Percentiles rank a stretch among this genome's conserved stretches.
phyloP scores from a whole-genome alignment of 345 rosid species.

The Moricandia moricandioides region DNA sequence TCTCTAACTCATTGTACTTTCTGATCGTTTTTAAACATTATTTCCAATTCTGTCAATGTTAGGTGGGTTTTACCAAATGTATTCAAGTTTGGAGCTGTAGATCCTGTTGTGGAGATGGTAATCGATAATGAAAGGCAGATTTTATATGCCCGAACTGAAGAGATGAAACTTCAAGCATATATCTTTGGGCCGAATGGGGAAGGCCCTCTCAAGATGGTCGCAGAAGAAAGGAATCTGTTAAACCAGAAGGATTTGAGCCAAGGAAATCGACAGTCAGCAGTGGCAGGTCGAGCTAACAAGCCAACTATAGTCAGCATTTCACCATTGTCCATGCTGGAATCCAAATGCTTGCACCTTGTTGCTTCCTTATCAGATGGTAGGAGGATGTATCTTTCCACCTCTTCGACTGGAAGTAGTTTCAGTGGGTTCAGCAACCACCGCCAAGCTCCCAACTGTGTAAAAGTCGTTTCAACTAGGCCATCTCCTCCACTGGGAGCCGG shows the following conservation, averaged over 20 bases:
- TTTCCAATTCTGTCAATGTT: constrained; percentile 29
- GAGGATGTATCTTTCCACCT: constrained; percentile 92
- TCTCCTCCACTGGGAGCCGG: constrained; percentile 90
- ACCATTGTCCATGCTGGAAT: constrained; percentile 80
- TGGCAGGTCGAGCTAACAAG: constrained; percentile 63
- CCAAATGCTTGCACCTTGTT: constrained; percentile 93
- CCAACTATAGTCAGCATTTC: constrained; percentile 84
- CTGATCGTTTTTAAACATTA: neutral
- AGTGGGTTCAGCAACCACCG: constrained; percentile 55
- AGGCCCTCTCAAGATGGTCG: constrained; percentile 82
- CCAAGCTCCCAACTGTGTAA: constrained; percentile 77
- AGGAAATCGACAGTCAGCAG: constrained; percentile 69
- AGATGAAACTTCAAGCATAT: constrained; percentile 91
- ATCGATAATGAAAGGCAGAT: constrained; percentile 91
- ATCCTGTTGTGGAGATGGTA: constrained; percentile 89
- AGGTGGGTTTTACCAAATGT: constrained; percentile 98
- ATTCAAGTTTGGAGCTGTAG: constrained; percentile 92
- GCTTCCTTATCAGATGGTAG: constrained; percentile 94
- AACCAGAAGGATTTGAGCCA: constrained; percentile 72
- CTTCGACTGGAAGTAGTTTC: constrained; percentile 70
- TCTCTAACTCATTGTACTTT: constrained; percentile 3
- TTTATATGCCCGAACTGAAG: constrained; percentile 90
- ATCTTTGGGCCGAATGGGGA: constrained; percentile 69
- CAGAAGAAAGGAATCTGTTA: constrained; percentile 86
- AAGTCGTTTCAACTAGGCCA: constrained; percentile 88